Evolutionary conservation across 2,329 filamentous ascomycete genomes (phyloP), one percentile per base, ranked within the genome.

Genomic region (Cladosporium cucumerinum): DNA sequence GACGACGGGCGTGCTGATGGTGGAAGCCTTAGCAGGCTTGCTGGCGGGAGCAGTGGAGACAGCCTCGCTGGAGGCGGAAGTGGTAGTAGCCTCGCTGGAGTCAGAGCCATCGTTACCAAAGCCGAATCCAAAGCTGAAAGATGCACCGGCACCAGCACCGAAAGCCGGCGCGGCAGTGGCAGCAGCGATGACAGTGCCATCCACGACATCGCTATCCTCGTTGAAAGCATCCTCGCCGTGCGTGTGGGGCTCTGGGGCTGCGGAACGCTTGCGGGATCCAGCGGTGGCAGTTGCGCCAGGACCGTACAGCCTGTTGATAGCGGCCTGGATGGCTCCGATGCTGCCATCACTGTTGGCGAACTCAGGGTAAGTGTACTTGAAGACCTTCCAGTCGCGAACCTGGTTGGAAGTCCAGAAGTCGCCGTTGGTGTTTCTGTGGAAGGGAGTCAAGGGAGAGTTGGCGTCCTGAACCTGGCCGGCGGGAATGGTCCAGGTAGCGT

Each of bases 361-460:
- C 69, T 94, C 91, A 0, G 87, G 82, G 73, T 95, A 95, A 0
- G 86, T 87, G 75, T 94, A 94, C 18, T 87, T 87, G 76, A 95
- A 89, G 2, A 79, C 80, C 48, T 82, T 81, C 67, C 67, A 71
- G 59, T 85, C 80, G 28, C 87, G 83, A 23, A 87, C 82, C 67
- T 80, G 82, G 65, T 87, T 83, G 1, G 89, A 89, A 11, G 84
- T 89, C 87, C 89, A 93, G 75, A 90, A 91, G 3, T 81, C 81
- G 55, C 86, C 86, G 63, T 82, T 79, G 2, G 76, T 72, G 59
- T 83, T 81, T 57, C 82, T 78, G 69, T 86, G 87, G 75, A 93
- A 92, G 0, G 90, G 90, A 1, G 85, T 85, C 39, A 66, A 55
- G 46, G 65, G 65, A 59, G 65, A 66, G 55, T 66, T 57, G 14